These are phyloP conservation scores for Globisporangium spiculum DNA, from an alignment of 352 stramenopile genomes.

Conservation along the genomic window DNA sequence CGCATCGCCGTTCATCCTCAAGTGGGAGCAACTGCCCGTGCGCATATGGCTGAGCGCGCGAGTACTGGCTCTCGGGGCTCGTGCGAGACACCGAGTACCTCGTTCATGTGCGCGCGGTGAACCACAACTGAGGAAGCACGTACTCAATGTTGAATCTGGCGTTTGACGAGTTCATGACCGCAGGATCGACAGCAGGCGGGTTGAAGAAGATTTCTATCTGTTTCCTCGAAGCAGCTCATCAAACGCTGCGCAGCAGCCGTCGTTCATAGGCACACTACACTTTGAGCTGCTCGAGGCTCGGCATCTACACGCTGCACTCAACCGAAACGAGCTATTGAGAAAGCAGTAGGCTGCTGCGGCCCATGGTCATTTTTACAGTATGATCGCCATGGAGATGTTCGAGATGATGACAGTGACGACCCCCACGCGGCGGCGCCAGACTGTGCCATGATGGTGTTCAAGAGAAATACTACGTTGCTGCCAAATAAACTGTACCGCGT, in stretches of 20 bases:
- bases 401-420: neutral
- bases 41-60: slow-evolving; percentile 43
- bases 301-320: slow-evolving; percentile 17
- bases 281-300: slow-evolving; percentile 60
- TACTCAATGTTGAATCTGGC: slow-evolving; percentile 44
- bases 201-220: slow-evolving; percentile 10
- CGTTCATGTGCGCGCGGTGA: slow-evolving; percentile 50
- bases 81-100: slow-evolving; percentile 59
- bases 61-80: slow-evolving; percentile 57
- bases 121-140: slow-evolving; percentile 60
- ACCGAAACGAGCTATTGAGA: neutral
- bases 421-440: slow-evolving; percentile 11
- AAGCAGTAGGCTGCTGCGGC: slow-evolving; percentile 9
- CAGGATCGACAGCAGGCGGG: neutral
- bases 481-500: slow-evolving; percentile 31
- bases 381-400: slow-evolving; percentile 28
- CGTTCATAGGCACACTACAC: slow-evolving; percentile 60
- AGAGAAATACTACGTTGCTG: neutral
- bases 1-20: slow-evolving; percentile 29
- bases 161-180: slow-evolving; percentile 44
- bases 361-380: slow-evolving; percentile 24
- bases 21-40: slow-evolving; percentile 49
- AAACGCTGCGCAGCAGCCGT: slow-evolving; percentile 12
- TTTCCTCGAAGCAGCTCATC: slow-evolving; percentile 14
- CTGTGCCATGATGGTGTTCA: slow-evolving; percentile 3